Evolutionary conservation across 2,329 filamentous ascomycete species (phyloP).

Genomic region (Daldinia eschscholtzii): DNA sequence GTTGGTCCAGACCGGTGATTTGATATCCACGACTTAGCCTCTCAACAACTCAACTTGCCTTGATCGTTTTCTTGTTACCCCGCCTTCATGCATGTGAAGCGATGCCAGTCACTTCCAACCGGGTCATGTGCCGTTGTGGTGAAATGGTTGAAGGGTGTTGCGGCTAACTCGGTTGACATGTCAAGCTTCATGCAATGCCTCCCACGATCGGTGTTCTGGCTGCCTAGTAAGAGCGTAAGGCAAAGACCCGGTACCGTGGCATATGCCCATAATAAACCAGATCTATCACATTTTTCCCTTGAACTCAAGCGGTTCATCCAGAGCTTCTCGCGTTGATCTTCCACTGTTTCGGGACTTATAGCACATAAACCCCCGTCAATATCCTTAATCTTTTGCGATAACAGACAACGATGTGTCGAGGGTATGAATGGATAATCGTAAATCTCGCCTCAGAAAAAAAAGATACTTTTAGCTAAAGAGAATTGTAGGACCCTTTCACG

Average conservation of each 20-base stretch:
- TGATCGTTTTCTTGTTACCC: conserved; percentile 24
- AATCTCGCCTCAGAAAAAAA: not conserved
- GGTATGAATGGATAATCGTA: not conserved
- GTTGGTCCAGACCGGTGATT: conserved; percentile 27
- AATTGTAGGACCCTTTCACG: conserved; percentile 11
- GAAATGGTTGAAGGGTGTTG: conserved; percentile 28
- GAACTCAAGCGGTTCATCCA: conserved; percentile 23
- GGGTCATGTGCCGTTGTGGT: conserved; percentile 34
- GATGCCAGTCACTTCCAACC: conserved; percentile 39
- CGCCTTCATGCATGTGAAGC: conserved; percentile 43
- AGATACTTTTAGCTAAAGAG: conserved; percentile 30
- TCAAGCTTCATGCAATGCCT: conserved; percentile 38
- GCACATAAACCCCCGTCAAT: conserved; percentile 26
- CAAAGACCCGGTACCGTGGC: conserved; percentile 35
- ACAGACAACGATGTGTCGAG: not conserved
- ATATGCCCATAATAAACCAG: conserved; percentile 33
- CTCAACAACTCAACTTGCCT: conserved; percentile 30
- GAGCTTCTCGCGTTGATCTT: conserved; percentile 32
- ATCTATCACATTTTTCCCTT: conserved; percentile 38
- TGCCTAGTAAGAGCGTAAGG: conserved; percentile 21
- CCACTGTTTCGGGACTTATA: conserved; percentile 32
- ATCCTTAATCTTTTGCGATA: conserved; percentile 15
- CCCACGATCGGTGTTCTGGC: conserved; percentile 34
- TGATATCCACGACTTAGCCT: conserved; percentile 30
- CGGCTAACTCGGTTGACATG: conserved; percentile 38